These are phyloP conservation scores for Hyaloscypha finlandica DNA, from an alignment of 495 filamentous ascomycete genomes.

Conservation along the genomic window DNA sequence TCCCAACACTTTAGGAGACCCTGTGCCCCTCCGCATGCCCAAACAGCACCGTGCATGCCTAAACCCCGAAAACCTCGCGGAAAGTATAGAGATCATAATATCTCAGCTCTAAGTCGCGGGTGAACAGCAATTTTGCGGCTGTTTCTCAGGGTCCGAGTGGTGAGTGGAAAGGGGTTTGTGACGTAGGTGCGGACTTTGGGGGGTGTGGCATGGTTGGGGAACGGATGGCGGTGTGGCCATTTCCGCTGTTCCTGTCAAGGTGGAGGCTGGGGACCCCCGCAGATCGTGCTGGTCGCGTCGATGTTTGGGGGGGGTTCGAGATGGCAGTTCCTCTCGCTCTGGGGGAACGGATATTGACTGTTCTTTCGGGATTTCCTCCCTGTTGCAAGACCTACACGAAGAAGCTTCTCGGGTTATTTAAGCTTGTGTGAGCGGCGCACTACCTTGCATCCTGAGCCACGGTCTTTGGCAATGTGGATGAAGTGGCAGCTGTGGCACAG, in stretches of 20 bases:
- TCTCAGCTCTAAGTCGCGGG: not conserved
- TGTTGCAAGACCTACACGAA: too few species aligned
- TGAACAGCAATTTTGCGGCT: slow-evolving; percentile 1
- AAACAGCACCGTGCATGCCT: slow-evolving; percentile 7
- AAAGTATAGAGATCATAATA: slow-evolving; percentile 4
- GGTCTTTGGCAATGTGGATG: too few species aligned
- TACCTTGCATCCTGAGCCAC: too few species aligned
- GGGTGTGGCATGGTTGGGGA: slow-evolving; percentile 1
- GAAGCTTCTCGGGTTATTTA: too few species aligned
- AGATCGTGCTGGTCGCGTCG: too few species aligned
- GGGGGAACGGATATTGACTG: too few species aligned
- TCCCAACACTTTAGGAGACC: too few species aligned
- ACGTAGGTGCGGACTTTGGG: slow-evolving; percentile 2
- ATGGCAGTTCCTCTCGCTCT: too few species aligned
- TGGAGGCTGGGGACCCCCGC: not conserved
- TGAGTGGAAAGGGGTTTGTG: not conserved
- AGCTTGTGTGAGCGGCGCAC: too few species aligned
- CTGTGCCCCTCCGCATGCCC: slow-evolving; percentile 6
- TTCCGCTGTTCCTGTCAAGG: not conserved
- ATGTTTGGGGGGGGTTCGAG: too few species aligned
- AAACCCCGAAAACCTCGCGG: not conserved
- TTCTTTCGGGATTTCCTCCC: too few species aligned
- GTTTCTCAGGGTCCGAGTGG: not conserved
- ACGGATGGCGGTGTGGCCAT: not conserved
- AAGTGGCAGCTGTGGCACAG: too few species aligned